Evolutionary conservation across 1,284 basidiomycete genomes (phyloP).

Genomic region (Ceraceosorus guamensis): DNA sequence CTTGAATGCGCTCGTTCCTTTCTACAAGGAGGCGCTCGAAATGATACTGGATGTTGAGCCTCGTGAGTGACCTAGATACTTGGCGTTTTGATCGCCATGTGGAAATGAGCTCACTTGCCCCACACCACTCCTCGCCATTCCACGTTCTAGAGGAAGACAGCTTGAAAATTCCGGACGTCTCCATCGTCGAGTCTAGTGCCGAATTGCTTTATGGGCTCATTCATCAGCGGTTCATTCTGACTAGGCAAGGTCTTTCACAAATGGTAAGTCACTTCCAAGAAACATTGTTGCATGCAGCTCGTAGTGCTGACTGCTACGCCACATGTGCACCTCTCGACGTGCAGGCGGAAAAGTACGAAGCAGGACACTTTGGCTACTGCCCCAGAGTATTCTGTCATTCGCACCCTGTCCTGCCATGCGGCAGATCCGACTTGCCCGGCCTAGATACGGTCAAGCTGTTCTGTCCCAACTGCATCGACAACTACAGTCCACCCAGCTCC

Average conservation of each 20-base stretch:
- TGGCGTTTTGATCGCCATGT: background rate
- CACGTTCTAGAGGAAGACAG: constrained; percentile 69
- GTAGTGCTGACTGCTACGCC: background rate
- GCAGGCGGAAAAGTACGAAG: constrained; percentile 92
- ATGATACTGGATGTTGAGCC: constrained; percentile 99
- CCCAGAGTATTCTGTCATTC: constrained; percentile 90
- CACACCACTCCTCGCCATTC: background rate
- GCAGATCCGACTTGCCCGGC: constrained; percentile 91
- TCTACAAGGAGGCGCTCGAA: constrained; percentile 99
- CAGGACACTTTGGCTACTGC: constrained; percentile 83
- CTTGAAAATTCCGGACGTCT: constrained; percentile 71
- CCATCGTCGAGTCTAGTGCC: constrained; percentile 94
- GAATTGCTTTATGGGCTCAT: constrained; percentile 96
- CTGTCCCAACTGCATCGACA: constrained; percentile 96
- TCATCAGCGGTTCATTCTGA: constrained; percentile 93
- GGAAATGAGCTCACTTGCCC: background rate
- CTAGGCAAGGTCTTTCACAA: constrained; percentile 80
- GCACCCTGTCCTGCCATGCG: constrained; percentile 86
- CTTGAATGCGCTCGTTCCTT: constrained; percentile 84
- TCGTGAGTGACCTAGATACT: constrained; percentile 23
- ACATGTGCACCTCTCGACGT: background rate
- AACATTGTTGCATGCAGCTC: background rate
- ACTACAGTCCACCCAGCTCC: constrained; percentile 89
- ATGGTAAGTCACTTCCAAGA: constrained; percentile 62
- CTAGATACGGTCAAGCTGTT: constrained; percentile 96